phyloP scores from a whole-genome alignment of 768 basidiomycete genomes.

The Atractiella rhizophila region DNA sequence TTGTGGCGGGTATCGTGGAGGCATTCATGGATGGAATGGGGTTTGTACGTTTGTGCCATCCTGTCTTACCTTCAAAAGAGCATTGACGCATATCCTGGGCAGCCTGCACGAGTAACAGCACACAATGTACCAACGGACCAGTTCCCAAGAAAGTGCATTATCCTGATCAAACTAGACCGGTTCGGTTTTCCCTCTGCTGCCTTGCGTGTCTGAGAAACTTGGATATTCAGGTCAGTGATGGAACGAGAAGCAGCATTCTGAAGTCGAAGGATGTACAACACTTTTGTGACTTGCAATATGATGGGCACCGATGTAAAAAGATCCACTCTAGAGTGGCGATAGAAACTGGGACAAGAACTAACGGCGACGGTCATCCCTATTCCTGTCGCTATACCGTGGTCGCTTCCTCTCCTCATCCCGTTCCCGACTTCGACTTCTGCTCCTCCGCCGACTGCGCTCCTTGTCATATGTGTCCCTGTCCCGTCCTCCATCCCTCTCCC shows the following conservation, averaged over 20 bases:
- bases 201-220: no score
- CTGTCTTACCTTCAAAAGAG: background rate
- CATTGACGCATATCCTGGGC: constrained; percentile 1
- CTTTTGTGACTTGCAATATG: background rate
- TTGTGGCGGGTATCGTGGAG: constrained; percentile 90
- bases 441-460: constrained; percentile 6
- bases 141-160: constrained; percentile 65
- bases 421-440: constrained; percentile 23
- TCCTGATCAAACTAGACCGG: constrained; percentile 89
- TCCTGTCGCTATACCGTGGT: constrained; percentile 18
- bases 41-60: constrained; percentile 40
- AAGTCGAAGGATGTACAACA: background rate
- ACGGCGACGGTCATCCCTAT: constrained; percentile 10
- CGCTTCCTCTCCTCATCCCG: constrained; percentile 21
- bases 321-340: no score
- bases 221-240: constrained; percentile 65
- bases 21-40: constrained; percentile 82
- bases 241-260: constrained; percentile 49
- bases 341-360: no score
- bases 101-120: constrained; percentile 93
- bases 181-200: no score
- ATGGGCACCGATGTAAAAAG: background rate
- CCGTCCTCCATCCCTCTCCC: constrained; percentile 11
- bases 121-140: constrained; percentile 68
- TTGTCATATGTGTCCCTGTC: constrained; percentile 8